Conservation (phyloP, 371 early-diverging fungal genomes). For the Amoeboaphelidium protococcarum region DNA sequence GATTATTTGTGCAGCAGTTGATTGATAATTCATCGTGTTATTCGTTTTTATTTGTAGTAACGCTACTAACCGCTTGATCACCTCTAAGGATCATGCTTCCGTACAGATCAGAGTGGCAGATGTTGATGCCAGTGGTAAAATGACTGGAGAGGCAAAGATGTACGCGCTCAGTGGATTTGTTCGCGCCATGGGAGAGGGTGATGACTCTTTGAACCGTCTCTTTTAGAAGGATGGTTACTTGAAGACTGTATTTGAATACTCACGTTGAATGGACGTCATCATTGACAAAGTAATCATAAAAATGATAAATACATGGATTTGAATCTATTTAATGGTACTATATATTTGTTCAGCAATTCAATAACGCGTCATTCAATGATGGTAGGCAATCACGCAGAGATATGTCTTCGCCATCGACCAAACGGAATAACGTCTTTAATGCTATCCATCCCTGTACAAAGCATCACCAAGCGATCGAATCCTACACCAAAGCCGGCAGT, state of each 20-base stretch:
- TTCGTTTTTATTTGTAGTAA: constrained; percentile 30
- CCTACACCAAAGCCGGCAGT: constrained; percentile 88
- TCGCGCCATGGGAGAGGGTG: constrained; percentile 67
- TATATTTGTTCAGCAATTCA: too few species aligned
- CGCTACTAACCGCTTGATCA: constrained; percentile 63
- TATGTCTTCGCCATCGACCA: constrained; percentile 29
- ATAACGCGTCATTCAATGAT: too few species aligned
- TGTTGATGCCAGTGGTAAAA: constrained; percentile 56
- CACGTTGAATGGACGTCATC: not conserved
- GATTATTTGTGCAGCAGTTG: constrained; percentile 3
- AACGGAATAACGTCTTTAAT: constrained; percentile 59
- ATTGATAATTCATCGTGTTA: too few species aligned
- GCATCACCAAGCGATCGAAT: constrained; percentile 50
- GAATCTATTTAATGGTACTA: too few species aligned
- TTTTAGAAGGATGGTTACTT: constrained; percentile 61
- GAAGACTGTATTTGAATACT: constrained; percentile 10
- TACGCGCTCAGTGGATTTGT: constrained; percentile 83
- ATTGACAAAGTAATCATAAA: too few species aligned
- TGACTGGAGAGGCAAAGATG: constrained; percentile 46
- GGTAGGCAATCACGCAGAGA: too few species aligned
- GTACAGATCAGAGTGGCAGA: constrained; percentile 92
- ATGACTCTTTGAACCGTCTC: constrained; percentile 89
- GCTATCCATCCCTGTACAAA: constrained; percentile 49
- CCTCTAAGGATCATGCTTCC: constrained; percentile 89
- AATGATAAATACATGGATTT: too few species aligned